Base-by-base conservation (phyloP, 371 early-diverging fungal genomes). In the Mucor lusitanicus region DNA sequence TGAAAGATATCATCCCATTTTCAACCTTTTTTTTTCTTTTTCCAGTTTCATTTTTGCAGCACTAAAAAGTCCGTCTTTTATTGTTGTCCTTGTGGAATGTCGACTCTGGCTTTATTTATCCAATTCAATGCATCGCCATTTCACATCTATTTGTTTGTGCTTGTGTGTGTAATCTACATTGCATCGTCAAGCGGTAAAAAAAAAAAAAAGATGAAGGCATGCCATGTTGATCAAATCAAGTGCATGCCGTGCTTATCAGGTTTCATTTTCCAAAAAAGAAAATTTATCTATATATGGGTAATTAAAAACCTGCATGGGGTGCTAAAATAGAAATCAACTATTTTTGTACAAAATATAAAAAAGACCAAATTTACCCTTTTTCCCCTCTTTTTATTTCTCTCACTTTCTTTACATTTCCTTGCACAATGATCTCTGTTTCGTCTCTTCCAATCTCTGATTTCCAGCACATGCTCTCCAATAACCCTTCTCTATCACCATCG, bases 361-460 rank as follows among this genome's bases (percentile, higher is more conserved):
- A 7, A 30, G 30, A n/a, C 19, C 33, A 33, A 42, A 6, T 39
- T 39, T 66, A 21, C 48, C 33, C 35, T 27, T 46, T 55, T 42
- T 17, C 37, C 35, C 33, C 44, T 27, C 53, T 37, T 53, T 63
- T 46, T 58, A 50, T 19, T 23, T n/a, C 40, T 17, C 37, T 17
- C 55, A 11, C 2, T 55, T 37, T 56, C 25, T n/a, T 55, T 35
- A n/a, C 21, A 19, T 13, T 42, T 5, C 12, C 23, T 55, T 23
- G 11, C 25, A 50, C 17, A 54, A 70, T 70, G 70, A 61, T 61
- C 23, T 44, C 46, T 28, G 30, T 64, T 17, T 46, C 64, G 37
- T 50, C 61, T 9, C 21, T 55, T 15, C 44, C 28, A n/a, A 55
- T 50, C 13, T 50, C 50, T 25, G 50, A 59, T 25, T 25, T 63